Conservation (phyloP, 192 early-diverging fungal species). For the Coemansia sp. region DNA sequence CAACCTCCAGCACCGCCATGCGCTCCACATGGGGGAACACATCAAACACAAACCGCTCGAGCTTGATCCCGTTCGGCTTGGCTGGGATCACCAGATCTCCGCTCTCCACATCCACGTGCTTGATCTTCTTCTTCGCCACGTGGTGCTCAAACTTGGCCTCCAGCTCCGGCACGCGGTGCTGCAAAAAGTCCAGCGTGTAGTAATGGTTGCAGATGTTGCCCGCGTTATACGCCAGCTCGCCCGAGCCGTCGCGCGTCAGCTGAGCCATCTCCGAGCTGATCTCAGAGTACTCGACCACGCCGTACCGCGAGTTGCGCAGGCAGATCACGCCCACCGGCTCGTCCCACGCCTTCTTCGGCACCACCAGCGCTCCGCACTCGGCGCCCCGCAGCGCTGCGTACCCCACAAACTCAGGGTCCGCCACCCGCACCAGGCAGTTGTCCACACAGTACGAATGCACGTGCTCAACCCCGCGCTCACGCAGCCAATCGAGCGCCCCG, state of each 20-base stretch:
- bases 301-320: slow-evolving; percentile 74
- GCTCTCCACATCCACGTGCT: slow-evolving; percentile 74
- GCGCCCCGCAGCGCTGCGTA: slow-evolving; percentile 86
- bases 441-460: slow-evolving; percentile 97
- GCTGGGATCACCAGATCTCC: slow-evolving; percentile 71
- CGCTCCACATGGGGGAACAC: slow-evolving; percentile 89
- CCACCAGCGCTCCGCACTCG: slow-evolving; percentile 93
- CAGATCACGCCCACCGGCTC: slow-evolving; percentile 97
- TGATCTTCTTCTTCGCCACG: slow-evolving; percentile 98
- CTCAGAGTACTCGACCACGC: slow-evolving; percentile 97
- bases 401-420: slow-evolving; percentile 94
- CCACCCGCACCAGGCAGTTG: slow-evolving; percentile 95
- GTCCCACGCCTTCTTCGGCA: slow-evolving; percentile 80
- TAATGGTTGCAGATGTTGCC: slow-evolving; percentile 99
- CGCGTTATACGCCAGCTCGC: slow-evolving; percentile 78
- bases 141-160: slow-evolving; percentile 91
- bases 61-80: slow-evolving; percentile 94
- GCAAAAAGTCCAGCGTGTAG: slow-evolving; percentile 89
- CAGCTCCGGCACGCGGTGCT: slow-evolving; percentile 74
- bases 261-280: slow-evolving; percentile 77
- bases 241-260: slow-evolving; percentile 58
- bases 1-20: slow-evolving; percentile 91
- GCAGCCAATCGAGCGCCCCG: slow-evolving; percentile 79
- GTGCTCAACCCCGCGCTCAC: slow-evolving; percentile 79
- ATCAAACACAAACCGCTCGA: slow-evolving; percentile 99